These are phyloP conservation scores for Abrus pulchellus DNA, from an alignment of 306 rosid genomes.

Conservation along the genomic window DNA sequence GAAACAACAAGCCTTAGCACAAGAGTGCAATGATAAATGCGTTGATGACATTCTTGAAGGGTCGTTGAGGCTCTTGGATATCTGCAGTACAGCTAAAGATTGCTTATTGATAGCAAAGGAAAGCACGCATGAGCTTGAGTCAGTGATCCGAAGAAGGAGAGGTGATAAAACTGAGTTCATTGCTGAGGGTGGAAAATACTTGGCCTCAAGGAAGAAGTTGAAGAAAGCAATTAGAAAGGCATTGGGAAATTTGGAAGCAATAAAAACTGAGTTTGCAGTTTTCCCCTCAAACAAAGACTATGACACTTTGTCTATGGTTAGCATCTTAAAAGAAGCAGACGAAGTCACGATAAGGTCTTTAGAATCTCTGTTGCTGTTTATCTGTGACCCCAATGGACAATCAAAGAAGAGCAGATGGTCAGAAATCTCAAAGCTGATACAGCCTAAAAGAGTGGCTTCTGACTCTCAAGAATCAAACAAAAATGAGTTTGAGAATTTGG, in stretches of 20 bases:
- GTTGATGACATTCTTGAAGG: constrained; percentile 26
- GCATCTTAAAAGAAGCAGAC: constrained; percentile 38
- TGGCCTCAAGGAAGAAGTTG: constrained; percentile 32
- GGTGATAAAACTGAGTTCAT: background rate
- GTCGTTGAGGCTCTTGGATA: constrained; percentile 43
- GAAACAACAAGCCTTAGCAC: constrained; percentile 30
- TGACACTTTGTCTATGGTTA: background rate
- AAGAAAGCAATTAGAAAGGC: constrained; percentile 29
- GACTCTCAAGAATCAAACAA: constrained; percentile 28
- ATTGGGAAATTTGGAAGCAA: constrained; percentile 14
- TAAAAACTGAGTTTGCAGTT: background rate
- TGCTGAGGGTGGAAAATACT: constrained; percentile 34
- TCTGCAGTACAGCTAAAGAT: constrained; percentile 30
- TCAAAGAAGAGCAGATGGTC: constrained; percentile 36
- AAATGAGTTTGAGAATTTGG: constrained; percentile 38
- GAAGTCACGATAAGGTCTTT: constrained; percentile 26
- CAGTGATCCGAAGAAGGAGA: constrained; percentile 22
- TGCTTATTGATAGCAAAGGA: constrained; percentile 12
- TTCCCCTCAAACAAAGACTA: background rate
- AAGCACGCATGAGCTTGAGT: constrained; percentile 36
- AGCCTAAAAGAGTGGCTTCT: constrained; percentile 41
- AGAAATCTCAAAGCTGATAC: constrained; percentile 40
- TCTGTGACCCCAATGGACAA: constrained; percentile 37
- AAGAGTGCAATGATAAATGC: constrained; percentile 4
- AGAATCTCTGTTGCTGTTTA: constrained; percentile 37